Base-by-base conservation (phyloP, 495 filamentous ascomycete genomes). In the Penicillium angulare region DNA sequence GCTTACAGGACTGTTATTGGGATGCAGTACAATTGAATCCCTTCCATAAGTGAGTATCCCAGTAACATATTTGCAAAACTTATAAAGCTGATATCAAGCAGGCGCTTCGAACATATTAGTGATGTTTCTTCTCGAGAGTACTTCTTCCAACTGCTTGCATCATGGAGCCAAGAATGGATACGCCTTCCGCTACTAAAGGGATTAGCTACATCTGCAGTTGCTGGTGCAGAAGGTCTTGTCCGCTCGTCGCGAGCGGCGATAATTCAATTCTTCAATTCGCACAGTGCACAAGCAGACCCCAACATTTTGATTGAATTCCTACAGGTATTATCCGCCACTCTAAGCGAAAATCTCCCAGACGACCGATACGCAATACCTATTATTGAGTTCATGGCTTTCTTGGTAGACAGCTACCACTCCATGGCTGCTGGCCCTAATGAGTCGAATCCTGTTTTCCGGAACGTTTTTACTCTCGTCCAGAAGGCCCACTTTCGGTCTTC, bases 401-500 rank as follows among this genome's bases (percentile, higher is more conserved):
- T 97, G 20, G 78, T 92, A 43, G 87, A 77, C 50, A 65, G 66
- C 24, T 77, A 70, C 49, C 87, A 77, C 18, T 77, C 69, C 46
- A 31, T 65, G 12, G 42, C 47, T 20, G 17, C 50, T 18, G 39
- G 49, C 15, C 49, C 55, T 1, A 47, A 57, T 17, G 49, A 53
- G 5, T 49, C 33, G 7, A 62, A 66, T 35, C 50, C 59, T 27
- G 59, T 77, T 48, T 78, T 77, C 56, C 78, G 79, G 55, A 77
- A 64, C 18, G 63, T 95, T 16, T 90, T 91, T 47, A 69, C 82
- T 24, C 66, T 81, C 12, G 78, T 84, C 7, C 89, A 92, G 55
- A 89, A 86, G 66, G 77, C 88, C 3, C 89, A 90, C 57, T 90
- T 85, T 74, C 92, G 90, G 69, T 86, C 88, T 8, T 77, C 80